Base-by-base conservation (phyloP, 805 yeast genomes). In the Pichia nakasei region DNA sequence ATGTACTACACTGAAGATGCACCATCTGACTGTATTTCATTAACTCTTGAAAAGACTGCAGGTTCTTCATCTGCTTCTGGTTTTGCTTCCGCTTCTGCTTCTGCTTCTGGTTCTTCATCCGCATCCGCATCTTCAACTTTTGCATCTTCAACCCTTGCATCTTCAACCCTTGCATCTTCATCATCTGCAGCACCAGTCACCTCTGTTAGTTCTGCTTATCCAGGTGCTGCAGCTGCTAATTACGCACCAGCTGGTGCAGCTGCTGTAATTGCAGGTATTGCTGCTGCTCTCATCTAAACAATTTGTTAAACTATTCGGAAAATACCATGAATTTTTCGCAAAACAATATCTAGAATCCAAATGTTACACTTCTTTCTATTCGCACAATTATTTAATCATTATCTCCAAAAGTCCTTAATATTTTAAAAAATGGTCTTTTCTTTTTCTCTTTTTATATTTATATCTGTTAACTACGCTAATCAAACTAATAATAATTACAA, bases 1-100 rank as follows among this genome's bases (percentile, higher is more conserved):
- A 57, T 54, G 51, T 63, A 39, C 48, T 60, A 53, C 48, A 42
- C 52, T 49, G 47, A 52, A 9, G 27, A 22, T 42, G 52, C 50
- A n/a, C 64, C 68, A 39, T 35, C 41, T 5, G 58, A n/a, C 15
- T 50, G 53, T 48, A 42, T 44, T 19, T 8, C 38, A 5, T 31
- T 50, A 8, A 42, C 38, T 15, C 9, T 50, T n/a, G 46, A 27
- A 21, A 35, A 33, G n/a, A 27, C 20, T 34, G 35, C 15, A 15
- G 18, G 12, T 15, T 9, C 20, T 35, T 31, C 32, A 24, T 24
- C 42, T n/a, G n/a, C 40, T 8, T 22, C 42, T 2, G n/a, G n/a
- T 27, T 9, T 5, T 11, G 6, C 13, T 11, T 27, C 32, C 4
- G 4, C 44, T 8, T 22, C 42, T 2, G n/a, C 32, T 27, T 9